phyloP scores from a whole-genome alignment of 2,329 filamentous ascomycete genomes.

The Hypocrella siamensis region DNA sequence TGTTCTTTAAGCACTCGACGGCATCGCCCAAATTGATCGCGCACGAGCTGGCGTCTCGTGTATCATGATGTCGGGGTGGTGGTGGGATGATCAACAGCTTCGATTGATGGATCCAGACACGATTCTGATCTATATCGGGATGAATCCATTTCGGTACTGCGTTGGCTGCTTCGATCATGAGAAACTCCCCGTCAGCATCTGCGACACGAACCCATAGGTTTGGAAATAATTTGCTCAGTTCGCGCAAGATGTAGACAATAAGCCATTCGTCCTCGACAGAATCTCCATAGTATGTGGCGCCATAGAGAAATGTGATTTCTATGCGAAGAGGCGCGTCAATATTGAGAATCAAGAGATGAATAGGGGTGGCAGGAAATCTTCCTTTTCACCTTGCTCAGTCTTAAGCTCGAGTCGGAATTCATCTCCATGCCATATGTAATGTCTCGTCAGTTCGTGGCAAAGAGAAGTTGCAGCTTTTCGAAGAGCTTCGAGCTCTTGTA shows the following conservation, averaged over 20 bases:
- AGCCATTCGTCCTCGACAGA: constrained; percentile 97
- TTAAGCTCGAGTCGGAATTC: constrained; percentile 54
- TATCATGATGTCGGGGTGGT: constrained; percentile 16
- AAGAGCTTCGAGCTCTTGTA: constrained; percentile 53
- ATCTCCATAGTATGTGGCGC: constrained; percentile 77
- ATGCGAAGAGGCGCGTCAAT: too few species aligned
- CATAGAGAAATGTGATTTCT: constrained; percentile 46
- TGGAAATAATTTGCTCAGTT: constrained; percentile 58
- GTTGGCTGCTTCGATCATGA: constrained; percentile 85
- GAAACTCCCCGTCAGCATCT: constrained; percentile 88
- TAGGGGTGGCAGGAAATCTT: too few species aligned
- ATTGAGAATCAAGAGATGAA: neutral
- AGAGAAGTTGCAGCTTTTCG: constrained; percentile 53
- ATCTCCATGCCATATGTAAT: constrained; percentile 94
- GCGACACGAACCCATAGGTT: constrained; percentile 69
- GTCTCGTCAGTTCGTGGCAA: constrained; percentile 48
- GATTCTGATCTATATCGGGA: constrained; percentile 74
- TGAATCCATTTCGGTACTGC: constrained; percentile 80
- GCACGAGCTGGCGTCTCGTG: neutral
- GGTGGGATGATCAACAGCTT: constrained; percentile 57
- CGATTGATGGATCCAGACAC: constrained; percentile 77
- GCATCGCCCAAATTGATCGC: constrained; percentile 50
- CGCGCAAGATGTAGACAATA: constrained; percentile 74
- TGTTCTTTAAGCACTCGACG: constrained; percentile 39
- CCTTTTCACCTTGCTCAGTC: constrained; percentile 36